A percentile compares a stretch with the other conserved stretches of the same genome.
Evolutionary conservation across 192 early-diverging fungal genomes (phyloP).

Genomic region (Mortierella antarctica): DNA sequence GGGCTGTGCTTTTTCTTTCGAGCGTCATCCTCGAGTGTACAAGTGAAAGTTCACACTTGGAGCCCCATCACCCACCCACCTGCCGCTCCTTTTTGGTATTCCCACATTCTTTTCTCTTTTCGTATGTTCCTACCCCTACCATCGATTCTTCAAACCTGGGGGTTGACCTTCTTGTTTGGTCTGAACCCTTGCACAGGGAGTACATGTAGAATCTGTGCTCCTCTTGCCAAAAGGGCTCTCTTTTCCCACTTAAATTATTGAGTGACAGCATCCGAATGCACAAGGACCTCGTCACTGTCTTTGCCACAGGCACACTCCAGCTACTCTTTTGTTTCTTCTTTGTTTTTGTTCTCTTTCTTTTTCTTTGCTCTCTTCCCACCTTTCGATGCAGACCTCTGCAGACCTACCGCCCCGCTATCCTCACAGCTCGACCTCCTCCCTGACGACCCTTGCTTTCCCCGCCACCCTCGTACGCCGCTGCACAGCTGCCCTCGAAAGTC

Average conservation of each 20-base stretch:
- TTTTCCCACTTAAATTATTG: too few relatives aligned
- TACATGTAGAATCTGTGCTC: too few relatives aligned
- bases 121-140: neutral
- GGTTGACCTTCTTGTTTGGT: too few relatives aligned
- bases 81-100: neutral
- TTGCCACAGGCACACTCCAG: too few relatives aligned
- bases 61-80: neutral
- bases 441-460: constrained; percentile 32
- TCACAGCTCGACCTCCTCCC: constrained; percentile 15
- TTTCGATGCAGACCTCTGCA: constrained; percentile 35
- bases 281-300: too few relatives aligned
- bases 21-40: too few relatives aligned
- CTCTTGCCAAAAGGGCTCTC: too few relatives aligned
- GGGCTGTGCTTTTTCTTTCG: too few relatives aligned
- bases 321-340: neutral
- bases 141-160: too few relatives aligned
- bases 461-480: constrained; percentile 27
- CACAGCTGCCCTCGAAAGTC: constrained; percentile 31
- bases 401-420: constrained; percentile 8
- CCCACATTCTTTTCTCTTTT: neutral
- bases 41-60: too few relatives aligned
- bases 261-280: too few relatives aligned
- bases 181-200: too few relatives aligned
- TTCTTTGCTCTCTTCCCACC: neutral
- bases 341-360: neutral